phyloP scores from a whole-genome alignment of 2,329 filamentous ascomycete genomes.

The Herpotrichia juniperi region DNA sequence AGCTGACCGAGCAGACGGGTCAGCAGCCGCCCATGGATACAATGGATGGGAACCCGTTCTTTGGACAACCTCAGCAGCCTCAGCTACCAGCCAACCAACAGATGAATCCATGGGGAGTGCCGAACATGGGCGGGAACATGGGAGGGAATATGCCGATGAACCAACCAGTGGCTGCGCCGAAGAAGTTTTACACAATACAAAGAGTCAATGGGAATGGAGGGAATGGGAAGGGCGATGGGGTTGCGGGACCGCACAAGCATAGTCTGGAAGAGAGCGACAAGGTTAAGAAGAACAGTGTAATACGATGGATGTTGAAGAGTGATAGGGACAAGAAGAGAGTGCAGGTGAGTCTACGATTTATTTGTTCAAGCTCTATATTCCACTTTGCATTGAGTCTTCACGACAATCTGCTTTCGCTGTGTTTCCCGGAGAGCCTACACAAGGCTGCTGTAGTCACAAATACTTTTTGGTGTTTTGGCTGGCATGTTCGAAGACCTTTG shows the following conservation, averaged over 20 bases:
- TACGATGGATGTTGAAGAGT: slow-evolving; percentile 67
- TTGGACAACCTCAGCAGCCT: slow-evolving; percentile 21
- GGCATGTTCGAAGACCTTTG: not conserved
- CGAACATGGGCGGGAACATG: slow-evolving; percentile 22
- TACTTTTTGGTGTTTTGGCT: not conserved
- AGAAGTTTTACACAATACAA: slow-evolving; percentile 70
- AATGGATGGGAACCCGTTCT: slow-evolving; percentile 26
- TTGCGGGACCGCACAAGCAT: slow-evolving; percentile 76
- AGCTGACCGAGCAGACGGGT: slow-evolving; percentile 42
- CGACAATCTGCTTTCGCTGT: no score
- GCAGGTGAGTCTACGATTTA: slow-evolving; percentile 33
- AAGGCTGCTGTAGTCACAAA: no score
- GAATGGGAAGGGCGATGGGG: slow-evolving; percentile 73
- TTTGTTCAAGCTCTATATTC: not conserved
- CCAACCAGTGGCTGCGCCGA: slow-evolving; percentile 16
- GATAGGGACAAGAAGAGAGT: slow-evolving; percentile 70
- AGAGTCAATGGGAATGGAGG: slow-evolving; percentile 77
- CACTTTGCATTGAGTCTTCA: not conserved
- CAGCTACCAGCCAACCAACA: slow-evolving; percentile 18
- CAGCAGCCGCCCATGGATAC: slow-evolving; percentile 28
- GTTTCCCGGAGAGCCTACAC: no score
- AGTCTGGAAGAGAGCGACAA: slow-evolving; percentile 74
- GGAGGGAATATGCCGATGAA: slow-evolving; percentile 3
- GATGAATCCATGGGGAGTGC: slow-evolving; percentile 29
- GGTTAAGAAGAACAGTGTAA: slow-evolving; percentile 81